Percentiles rank a stretch among this genome's conserved stretches.
Evolutionary conservation across 768 basidiomycete genomes (phyloP).

Genomic region (Cyclocybe cylindracea): DNA sequence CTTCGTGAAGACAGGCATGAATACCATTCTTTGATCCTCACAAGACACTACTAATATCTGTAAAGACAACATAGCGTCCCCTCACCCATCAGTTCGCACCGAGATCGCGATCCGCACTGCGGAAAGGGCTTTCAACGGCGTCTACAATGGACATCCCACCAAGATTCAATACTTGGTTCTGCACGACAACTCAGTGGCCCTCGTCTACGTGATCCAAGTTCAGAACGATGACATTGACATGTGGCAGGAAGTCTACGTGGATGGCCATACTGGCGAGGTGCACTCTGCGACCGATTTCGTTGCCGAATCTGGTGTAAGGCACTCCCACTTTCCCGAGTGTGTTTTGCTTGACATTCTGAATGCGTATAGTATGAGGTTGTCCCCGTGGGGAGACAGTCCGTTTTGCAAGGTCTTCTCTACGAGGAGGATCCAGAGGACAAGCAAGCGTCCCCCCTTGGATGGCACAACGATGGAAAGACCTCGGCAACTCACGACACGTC

Average conservation of each 20-base stretch:
- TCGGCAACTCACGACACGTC: too few species aligned
- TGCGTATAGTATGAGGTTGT: slow-evolving; percentile 34
- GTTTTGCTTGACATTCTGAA: neutral
- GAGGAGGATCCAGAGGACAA: slow-evolving; percentile 48
- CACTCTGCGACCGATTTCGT: slow-evolving; percentile 56
- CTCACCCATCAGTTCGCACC: neutral
- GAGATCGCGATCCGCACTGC: slow-evolving; percentile 35
- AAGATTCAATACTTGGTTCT: slow-evolving; percentile 44
- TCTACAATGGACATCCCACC: slow-evolving; percentile 36
- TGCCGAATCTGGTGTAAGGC: slow-evolving; percentile 37
- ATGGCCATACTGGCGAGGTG: slow-evolving; percentile 52
- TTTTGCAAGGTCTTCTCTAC: slow-evolving; percentile 41
- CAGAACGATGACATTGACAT: slow-evolving; percentile 34
- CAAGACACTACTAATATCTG: too few species aligned
- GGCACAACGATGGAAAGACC: slow-evolving; percentile 27
- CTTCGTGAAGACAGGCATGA: too few species aligned
- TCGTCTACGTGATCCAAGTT: slow-evolving; percentile 43
- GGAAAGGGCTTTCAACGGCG: slow-evolving; percentile 37
- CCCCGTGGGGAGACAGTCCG: slow-evolving; percentile 42
- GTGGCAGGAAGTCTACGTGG: slow-evolving; percentile 62
- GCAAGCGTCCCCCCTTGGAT: slow-evolving; percentile 48
- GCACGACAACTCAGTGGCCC: slow-evolving; percentile 36
- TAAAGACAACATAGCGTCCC: too few species aligned
- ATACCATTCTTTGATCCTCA: too few species aligned
- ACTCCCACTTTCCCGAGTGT: neutral